Base-by-base conservation (phyloP, 1,284 basidiomycete species). In the Malassezia brasiliensis region DNA sequence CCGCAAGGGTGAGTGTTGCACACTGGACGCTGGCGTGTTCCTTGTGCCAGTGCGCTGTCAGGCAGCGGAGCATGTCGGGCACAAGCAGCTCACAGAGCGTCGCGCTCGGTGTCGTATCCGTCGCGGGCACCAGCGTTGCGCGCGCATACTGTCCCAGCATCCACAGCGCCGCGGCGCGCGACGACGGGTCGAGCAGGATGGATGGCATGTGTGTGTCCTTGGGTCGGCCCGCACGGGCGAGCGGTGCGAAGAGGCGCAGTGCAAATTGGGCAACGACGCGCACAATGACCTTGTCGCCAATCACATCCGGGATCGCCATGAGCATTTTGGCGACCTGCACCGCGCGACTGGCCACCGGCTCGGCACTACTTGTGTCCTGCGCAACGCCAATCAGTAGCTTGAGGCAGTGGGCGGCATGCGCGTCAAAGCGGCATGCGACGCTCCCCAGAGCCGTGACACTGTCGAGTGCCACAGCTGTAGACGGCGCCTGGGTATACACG, bases 21-120 rank as follows among this genome's bases (percentile, higher is more conserved):
- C 68, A 52, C 51, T 69, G 68, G 28, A 65, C 65, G 0, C 19
- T 34, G 1, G 50, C 19, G 3, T 55, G 39, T 52, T 74, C 72
- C 50, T 68, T 63, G 40, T 46, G 34, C 47, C 71, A 74, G 53
- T 71, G 70, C 25, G 63, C 17, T 3, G 65, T 65, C 8, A 68
- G 63, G 19, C 62, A 64, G 2, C 70, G 65, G n/a, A 74, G 52
- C 28, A 74, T 37, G 34, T 74, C 72, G 2, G 67, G 67, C 11
- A 63, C 48, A 6, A 74, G 28, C 7, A 67, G 52, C 48, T 68
- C 64, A 7, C 67, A 65, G 1, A 74, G 45, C 12, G 68, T 69
- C 40, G 40, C 34, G 11, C 19, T 37, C 9, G 37, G 15, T 15
- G 22, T 46, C 32, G 51, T 46, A n/a, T 47, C 7, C 6, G 20